Percentiles rank a stretch among this genome's conserved stretches.
These are phyloP conservation scores for Stereum hirsutum DNA, from an alignment of 1,284 basidiomycete genomes.

Conservation along the genomic window DNA sequence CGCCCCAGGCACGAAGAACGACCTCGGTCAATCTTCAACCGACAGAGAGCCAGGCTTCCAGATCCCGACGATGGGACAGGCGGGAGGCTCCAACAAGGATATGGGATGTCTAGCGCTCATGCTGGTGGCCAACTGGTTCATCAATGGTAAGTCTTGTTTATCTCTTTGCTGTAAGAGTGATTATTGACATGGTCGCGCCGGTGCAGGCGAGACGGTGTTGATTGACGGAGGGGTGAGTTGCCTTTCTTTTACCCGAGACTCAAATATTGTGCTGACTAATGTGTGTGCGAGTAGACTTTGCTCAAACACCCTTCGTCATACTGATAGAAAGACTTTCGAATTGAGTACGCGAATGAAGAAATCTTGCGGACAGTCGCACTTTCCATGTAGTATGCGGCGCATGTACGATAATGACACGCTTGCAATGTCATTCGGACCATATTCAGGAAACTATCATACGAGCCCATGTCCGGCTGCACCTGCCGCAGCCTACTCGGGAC, in stretches of 20 bases:
- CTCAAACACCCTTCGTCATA: conserved; percentile 33
- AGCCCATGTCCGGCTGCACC: no score
- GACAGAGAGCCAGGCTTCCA: conserved; percentile 18
- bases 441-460: no score
- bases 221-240: conserved; percentile 40
- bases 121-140: conserved; percentile 38
- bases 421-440: no score
- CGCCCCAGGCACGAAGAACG: conserved; percentile 20
- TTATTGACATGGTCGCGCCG: neutral
- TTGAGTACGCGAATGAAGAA: no score
- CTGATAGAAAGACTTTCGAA: no score
- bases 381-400: no score
- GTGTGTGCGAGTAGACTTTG: conserved; percentile 28
- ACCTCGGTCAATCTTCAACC: conserved; percentile 23
- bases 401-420: no score
- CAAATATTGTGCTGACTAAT: neutral
- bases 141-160: conserved; percentile 29
- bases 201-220: conserved; percentile 35
- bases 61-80: conserved; percentile 25
- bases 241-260: neutral
- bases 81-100: conserved; percentile 32
- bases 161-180: neutral
- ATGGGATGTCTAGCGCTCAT: conserved; percentile 38
- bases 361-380: no score
- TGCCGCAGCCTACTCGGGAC: neutral